Evolutionary conservation across 176 grass and related monocot genomes (phyloP).

Genomic region (Zoysia japonica): DNA sequence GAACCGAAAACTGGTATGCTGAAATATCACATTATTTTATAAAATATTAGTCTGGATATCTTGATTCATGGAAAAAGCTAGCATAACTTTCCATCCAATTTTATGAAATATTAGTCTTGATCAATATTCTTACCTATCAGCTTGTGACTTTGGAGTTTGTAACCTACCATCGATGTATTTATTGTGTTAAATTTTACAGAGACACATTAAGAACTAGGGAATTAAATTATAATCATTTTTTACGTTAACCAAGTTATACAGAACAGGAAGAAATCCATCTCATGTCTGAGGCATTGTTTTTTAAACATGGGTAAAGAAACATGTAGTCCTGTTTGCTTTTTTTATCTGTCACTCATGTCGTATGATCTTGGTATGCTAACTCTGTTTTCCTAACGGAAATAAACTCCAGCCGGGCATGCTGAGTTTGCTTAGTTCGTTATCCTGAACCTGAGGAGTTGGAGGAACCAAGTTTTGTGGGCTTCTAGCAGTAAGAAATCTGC

Average conservation of each 20-base stretch:
- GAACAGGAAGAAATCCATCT: neutral
- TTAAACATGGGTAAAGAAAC: neutral
- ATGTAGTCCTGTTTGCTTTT: neutral
- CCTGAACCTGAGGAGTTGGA: constrained; percentile 55
- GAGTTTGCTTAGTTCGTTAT: constrained; percentile 68
- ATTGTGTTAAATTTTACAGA: neutral
- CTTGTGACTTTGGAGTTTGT: neutral
- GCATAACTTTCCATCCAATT: constrained; percentile 5
- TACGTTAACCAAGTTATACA: neutral
- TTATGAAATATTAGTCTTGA: constrained; percentile 22
- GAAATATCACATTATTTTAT: constrained; percentile 3
- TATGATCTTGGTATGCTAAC: neutral
- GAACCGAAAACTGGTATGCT: constrained; percentile 55
- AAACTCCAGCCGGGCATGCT: constrained; percentile 58
- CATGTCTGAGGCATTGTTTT: neutral
- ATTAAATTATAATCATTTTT: neutral
- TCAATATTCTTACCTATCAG: neutral
- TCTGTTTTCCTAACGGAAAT: constrained; percentile 26
- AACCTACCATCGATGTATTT: neutral
- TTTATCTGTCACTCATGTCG: neutral
- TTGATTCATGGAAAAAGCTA: constrained; percentile 6
- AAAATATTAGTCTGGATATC: neutral
- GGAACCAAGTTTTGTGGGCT: constrained; percentile 45
- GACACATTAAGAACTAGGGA: neutral
- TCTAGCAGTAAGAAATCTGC: constrained; percentile 54